Conservation (phyloP, 805 yeast species). For the Wickerhamiella allomyrinae region DNA sequence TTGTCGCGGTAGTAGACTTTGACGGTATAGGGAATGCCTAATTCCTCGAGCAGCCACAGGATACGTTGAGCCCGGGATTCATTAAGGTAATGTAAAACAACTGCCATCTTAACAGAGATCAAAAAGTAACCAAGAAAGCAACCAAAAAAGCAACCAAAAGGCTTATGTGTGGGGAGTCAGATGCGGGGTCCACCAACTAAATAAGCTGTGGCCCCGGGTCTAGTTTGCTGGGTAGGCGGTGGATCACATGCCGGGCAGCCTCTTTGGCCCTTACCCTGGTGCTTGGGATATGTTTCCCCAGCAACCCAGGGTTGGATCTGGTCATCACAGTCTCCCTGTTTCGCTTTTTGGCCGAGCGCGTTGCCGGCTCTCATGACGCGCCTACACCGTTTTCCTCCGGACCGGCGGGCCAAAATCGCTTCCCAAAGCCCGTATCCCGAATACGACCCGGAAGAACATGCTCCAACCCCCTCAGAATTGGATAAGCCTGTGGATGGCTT, state of each 20-base stretch:
- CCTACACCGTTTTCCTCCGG: background rate
- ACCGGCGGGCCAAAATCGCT: background rate
- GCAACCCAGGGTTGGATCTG: background rate
- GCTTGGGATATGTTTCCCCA: too few species aligned
- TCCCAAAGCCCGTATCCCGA: background rate
- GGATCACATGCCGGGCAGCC: too few species aligned
- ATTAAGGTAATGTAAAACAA: constrained; percentile 22
- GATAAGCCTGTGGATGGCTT: background rate
- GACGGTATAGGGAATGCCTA: constrained; percentile 40
- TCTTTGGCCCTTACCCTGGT: too few species aligned
- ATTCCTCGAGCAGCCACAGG: constrained; percentile 50
- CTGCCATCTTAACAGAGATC: too few species aligned
- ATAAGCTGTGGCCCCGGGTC: too few species aligned
- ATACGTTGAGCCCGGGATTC: constrained; percentile 48
- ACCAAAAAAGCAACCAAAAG: too few species aligned
- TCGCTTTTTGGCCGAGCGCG: background rate
- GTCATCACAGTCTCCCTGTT: background rate
- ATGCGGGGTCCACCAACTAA: too few species aligned
- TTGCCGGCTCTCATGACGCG: background rate
- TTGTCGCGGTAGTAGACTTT: constrained; percentile 38
- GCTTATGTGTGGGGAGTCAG: too few species aligned
- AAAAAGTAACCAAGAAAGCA: too few species aligned
- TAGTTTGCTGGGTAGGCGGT: too few species aligned
- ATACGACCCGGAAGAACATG: background rate
- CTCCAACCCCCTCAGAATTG: background rate